Conservation (phyloP, 2,329 filamentous ascomycete genomes). For the Erysiphe neolycopersici region DNA sequence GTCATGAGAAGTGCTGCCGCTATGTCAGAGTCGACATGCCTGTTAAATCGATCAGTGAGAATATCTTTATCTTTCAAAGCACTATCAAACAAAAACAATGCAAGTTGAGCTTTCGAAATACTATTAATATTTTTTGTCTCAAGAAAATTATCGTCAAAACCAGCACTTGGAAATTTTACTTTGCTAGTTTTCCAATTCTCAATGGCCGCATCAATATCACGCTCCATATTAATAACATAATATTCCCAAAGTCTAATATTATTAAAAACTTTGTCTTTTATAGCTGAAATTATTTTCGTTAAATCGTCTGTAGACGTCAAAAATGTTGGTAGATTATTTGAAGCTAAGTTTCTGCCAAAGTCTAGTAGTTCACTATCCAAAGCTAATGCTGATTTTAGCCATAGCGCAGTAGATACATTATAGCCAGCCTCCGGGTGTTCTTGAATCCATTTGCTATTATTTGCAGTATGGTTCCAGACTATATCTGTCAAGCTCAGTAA, state of each 20-base stretch:
- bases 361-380: conserved; percentile 49
- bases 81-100: conserved; percentile 29
- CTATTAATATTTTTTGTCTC: conserved; percentile 25
- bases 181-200: conserved; percentile 43
- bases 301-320: conserved; percentile 48
- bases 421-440: conserved; percentile 91
- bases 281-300: conserved; percentile 52
- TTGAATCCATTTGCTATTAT: conserved; percentile 84
- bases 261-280: conserved; percentile 57
- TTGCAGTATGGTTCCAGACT: conserved; percentile 90
- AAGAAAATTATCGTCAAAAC: conserved; percentile 20
- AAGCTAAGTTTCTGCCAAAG: conserved; percentile 32
- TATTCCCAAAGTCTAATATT: conserved; percentile 75
- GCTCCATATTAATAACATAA: conserved; percentile 59
- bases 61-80: conserved; percentile 45
- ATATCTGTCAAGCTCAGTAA: conserved; percentile 82
- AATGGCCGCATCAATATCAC: conserved; percentile 39
- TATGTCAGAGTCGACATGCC: conserved; percentile 40
- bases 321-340: conserved; percentile 48
- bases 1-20: conserved; percentile 41
- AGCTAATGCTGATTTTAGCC: conserved; percentile 44
- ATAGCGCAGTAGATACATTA: conserved; percentile 72
- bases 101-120: conserved; percentile 29
- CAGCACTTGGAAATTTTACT: conserved; percentile 24
- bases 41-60: conserved; percentile 55